These are phyloP conservation scores for Ceratobasidium sp. DNA, from an alignment of 1,284 basidiomycete species.

Conservation along the genomic window DNA sequence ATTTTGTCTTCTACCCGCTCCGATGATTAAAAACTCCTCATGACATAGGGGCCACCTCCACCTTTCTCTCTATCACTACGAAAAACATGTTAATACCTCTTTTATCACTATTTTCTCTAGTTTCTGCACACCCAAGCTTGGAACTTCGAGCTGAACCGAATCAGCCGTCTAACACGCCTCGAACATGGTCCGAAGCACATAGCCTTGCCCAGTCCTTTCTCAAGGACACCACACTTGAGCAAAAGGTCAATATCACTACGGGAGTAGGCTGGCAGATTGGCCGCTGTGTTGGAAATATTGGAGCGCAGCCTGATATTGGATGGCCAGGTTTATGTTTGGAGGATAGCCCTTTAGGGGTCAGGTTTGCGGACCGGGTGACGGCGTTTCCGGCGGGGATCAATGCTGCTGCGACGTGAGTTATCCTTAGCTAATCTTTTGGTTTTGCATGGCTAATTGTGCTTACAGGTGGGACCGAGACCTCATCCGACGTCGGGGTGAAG, in stretches of 20 bases:
- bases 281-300: no score
- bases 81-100: neutral
- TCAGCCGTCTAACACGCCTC: conserved; percentile 39
- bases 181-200: conserved; percentile 41
- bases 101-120: neutral
- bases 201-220: conserved; percentile 35
- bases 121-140: neutral
- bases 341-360: no score
- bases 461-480: no score
- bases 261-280: conserved; percentile 47
- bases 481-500: no score
- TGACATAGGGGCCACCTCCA: neutral
- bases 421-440: neutral
- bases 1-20: neutral
- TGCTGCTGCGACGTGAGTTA: conserved; percentile 46
- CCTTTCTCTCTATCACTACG: neutral
- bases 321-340: no score
- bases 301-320: no score
- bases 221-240: conserved; percentile 44
- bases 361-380: no score
- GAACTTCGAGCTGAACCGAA: conserved; percentile 35
- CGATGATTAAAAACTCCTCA: neutral
- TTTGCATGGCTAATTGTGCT: conserved; percentile 47
- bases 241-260: conserved; percentile 50
- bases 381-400: no score